A percentile compares a stretch with the other conserved stretches of the same genome.
phyloP scores from a whole-genome alignment of 2,329 filamentous ascomycete species.

The Pseudocercospora eumusae region DNA sequence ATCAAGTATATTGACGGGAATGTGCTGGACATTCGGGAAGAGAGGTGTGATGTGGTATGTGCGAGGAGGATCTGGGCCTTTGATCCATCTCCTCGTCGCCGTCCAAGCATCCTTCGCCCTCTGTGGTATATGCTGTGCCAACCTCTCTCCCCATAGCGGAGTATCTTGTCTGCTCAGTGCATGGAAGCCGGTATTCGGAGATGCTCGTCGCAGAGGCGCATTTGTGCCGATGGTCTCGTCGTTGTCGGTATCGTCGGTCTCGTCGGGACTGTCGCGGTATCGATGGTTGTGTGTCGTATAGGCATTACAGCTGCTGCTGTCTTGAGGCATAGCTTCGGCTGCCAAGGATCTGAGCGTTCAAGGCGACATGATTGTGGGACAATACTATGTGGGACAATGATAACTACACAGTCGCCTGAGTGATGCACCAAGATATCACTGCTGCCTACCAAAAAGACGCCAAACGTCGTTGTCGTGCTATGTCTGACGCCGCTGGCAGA shows the following conservation, averaged over 20 bases:
- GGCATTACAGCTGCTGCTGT: slow-evolving; percentile 19
- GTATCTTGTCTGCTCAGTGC: slow-evolving; percentile 22
- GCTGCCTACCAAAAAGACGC: neutral
- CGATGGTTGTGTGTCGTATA: slow-evolving; percentile 23
- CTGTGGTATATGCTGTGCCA: slow-evolving; percentile 33
- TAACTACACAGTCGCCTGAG: too few species aligned
- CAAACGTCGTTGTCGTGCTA: neutral
- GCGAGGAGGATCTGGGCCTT: slow-evolving; percentile 52
- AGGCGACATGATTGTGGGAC: too few species aligned
- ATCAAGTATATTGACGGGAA: slow-evolving; percentile 65
- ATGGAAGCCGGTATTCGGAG: slow-evolving; percentile 32
- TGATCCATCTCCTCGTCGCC: slow-evolving; percentile 48
- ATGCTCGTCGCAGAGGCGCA: slow-evolving; percentile 32
- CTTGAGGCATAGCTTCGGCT: neutral
- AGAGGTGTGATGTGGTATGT: slow-evolving; percentile 54
- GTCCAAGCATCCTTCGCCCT: slow-evolving; percentile 38
- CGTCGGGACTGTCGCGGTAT: slow-evolving; percentile 38
- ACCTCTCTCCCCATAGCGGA: slow-evolving; percentile 30
- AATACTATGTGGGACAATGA: too few species aligned
- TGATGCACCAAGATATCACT: neutral
- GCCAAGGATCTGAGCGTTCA: neutral
- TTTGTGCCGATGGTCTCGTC: slow-evolving; percentile 34
- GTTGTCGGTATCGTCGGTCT: slow-evolving; percentile 36
- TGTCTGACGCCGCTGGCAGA: neutral
- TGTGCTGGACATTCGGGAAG: slow-evolving; percentile 67